These are phyloP conservation scores for Phytophthora tubulina DNA, from an alignment of 352 stramenopile genomes.

Conservation along the genomic window DNA sequence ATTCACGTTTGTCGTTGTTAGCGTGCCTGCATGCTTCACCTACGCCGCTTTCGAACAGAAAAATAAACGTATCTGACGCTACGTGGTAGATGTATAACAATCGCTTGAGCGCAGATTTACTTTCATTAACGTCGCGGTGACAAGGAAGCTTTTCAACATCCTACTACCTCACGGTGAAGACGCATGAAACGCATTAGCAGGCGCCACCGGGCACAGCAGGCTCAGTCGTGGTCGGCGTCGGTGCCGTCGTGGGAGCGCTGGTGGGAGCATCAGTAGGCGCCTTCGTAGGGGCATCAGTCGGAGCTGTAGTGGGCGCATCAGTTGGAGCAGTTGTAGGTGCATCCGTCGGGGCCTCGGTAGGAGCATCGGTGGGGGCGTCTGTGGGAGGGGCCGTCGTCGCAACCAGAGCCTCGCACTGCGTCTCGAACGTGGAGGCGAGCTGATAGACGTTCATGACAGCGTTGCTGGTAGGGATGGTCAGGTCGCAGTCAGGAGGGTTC, in stretches of 20 bases:
- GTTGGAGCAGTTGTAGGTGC: constrained; percentile 13
- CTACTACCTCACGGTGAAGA: not conserved
- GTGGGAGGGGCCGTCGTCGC: constrained; percentile 27
- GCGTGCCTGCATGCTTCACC: no score
- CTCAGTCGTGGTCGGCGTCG: constrained; percentile 18
- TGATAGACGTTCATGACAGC: constrained; percentile 51
- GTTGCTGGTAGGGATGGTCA: constrained; percentile 53
- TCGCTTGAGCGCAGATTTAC: no score
- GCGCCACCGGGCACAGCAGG: constrained; percentile 25
- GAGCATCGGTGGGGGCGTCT: constrained; percentile 13
- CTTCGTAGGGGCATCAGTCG: constrained; percentile 17
- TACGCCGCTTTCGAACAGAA: no score
- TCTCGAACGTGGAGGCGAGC: constrained; percentile 38
- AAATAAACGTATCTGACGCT: no score
- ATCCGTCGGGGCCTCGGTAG: constrained; percentile 8
- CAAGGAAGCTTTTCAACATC: no score
- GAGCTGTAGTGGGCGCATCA: constrained; percentile 5
- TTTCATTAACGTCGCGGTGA: no score
- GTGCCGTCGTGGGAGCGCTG: not conserved
- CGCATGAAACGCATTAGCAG: constrained; percentile 13
- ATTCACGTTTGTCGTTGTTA: no score
- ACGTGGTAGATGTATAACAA: no score
- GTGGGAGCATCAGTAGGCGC: constrained; percentile 21
- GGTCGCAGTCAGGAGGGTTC: constrained; percentile 49
- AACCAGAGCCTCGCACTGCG: constrained; percentile 19